A percentile compares a stretch with the other conserved stretches of the same genome.
These are phyloP conservation scores for Chrysosporium keratinophilum DNA, from an alignment of 2,329 filamentous ascomycete species.

Conservation along the genomic window DNA sequence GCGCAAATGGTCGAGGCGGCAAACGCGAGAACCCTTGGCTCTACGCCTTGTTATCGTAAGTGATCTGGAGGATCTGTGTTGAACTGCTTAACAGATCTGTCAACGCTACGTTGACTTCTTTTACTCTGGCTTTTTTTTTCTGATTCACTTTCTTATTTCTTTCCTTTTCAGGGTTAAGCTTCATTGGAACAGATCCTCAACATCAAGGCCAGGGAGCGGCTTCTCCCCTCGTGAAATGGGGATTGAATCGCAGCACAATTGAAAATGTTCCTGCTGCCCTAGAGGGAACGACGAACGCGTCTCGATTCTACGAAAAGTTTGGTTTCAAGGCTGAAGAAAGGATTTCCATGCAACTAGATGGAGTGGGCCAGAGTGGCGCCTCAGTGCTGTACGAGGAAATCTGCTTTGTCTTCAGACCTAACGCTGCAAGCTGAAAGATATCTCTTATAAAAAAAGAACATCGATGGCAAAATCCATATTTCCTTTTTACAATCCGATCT, in stretches of 20 bases:
- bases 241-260: constrained; percentile 12
- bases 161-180: constrained; percentile 16
- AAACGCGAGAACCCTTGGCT: constrained; percentile 3
- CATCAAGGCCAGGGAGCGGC: constrained; percentile 18
- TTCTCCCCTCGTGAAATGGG: constrained; percentile 17
- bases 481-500: constrained; percentile 27
- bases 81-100: neutral
- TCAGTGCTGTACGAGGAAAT: constrained; percentile 17
- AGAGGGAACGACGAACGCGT: constrained; percentile 15
- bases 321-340: constrained; percentile 13
- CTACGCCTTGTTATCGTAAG: constrained; percentile 10
- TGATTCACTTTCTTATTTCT: neutral
- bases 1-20: constrained; percentile 13
- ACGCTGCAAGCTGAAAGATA: neutral
- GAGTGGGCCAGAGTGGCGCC: constrained; percentile 5
- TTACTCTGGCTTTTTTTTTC: neutral
- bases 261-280: constrained; percentile 13
- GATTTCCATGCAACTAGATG: constrained; percentile 14
- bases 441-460: neutral
- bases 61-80: neutral
- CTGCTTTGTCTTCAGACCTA: constrained; percentile 14
- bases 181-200: constrained; percentile 16
- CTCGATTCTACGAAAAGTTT: constrained; percentile 14
- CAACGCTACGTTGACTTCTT: neutral
- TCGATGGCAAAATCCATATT: constrained; percentile 18